Evolutionary conservation across 2,329 filamentous ascomycete species (phyloP).

Genomic region (Ceratocystis papillata): DNA sequence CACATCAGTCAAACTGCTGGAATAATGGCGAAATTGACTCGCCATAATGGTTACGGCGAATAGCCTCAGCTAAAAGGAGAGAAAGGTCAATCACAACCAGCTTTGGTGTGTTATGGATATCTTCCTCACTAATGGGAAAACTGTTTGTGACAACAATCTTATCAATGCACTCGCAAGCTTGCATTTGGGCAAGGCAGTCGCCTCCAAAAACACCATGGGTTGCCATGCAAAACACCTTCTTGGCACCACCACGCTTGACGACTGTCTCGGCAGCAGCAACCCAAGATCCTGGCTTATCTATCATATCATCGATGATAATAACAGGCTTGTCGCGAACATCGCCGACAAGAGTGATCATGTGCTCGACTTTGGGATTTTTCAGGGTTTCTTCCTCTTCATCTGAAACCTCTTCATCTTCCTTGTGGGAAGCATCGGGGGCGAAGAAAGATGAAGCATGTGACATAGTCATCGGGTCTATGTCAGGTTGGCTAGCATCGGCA

Average conservation of each 20-base stretch:
- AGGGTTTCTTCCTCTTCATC: constrained; percentile 92
- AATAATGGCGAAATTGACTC: constrained; percentile 66
- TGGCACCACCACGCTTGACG: constrained; percentile 81
- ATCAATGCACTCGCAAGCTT: constrained; percentile 87
- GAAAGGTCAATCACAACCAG: constrained; percentile 83
- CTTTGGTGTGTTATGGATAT: constrained; percentile 62
- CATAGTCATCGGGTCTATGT: constrained; percentile 74
- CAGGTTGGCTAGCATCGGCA: constrained; percentile 51
- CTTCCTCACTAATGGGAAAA: constrained; percentile 75
- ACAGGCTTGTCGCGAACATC: constrained; percentile 82
- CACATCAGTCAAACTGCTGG: constrained; percentile 50
- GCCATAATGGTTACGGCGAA: constrained; percentile 91
- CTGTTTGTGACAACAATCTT: constrained; percentile 93
- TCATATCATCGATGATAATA: constrained; percentile 97
- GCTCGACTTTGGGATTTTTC: constrained; percentile 69
- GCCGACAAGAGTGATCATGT: constrained; percentile 94
- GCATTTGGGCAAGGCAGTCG: constrained; percentile 79
- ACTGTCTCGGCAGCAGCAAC: constrained; percentile 95
- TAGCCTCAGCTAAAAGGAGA: constrained; percentile 78
- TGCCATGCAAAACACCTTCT: constrained; percentile 93
- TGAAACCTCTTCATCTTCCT: constrained; percentile 68
- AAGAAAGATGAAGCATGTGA: constrained; percentile 74
- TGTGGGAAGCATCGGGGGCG: constrained; percentile 57
- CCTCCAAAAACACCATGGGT: constrained; percentile 91
- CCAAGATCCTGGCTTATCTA: constrained; percentile 94